Percentiles rank a stretch among this genome's conserved stretches.
Evolutionary conservation across 1,284 basidiomycete genomes (phyloP).

Genomic region (Cryptococcus floricola): DNA sequence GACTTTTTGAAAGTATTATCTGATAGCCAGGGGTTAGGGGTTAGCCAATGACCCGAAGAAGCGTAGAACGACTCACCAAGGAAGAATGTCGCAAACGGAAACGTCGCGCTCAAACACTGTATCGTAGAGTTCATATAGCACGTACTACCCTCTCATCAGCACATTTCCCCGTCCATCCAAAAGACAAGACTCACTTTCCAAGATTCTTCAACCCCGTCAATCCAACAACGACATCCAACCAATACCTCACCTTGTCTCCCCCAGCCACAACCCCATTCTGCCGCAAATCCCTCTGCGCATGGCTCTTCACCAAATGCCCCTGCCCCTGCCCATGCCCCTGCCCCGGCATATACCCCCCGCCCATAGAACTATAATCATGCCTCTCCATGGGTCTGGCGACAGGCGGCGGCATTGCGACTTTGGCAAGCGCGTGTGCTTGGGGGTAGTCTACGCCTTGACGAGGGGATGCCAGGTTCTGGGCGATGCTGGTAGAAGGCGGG

Average conservation of each 20-base stretch:
- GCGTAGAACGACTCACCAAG: conserved; percentile 55
- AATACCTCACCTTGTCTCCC: conserved; percentile 59
- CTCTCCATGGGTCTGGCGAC: conserved; percentile 64
- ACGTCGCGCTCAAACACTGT: conserved; percentile 88
- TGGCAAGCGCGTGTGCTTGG: conserved; percentile 56
- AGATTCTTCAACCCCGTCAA: conserved; percentile 89
- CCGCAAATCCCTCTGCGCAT: conserved; percentile 28
- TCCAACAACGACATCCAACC: conserved; percentile 72
- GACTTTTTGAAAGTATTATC: conserved; percentile 83
- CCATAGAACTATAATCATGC: conserved; percentile 52
- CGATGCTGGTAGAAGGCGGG: neutral
- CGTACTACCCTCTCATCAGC: conserved; percentile 53
- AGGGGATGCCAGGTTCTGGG: conserved; percentile 23
- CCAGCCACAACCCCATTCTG: conserved; percentile 19
- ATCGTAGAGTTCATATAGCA: conserved; percentile 99
- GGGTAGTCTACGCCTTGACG: conserved; percentile 67
- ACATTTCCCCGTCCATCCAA: neutral
- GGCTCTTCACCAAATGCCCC: conserved; percentile 11
- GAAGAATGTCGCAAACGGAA: conserved; percentile 86
- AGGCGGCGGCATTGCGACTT: conserved; percentile 65
- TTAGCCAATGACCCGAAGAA: neutral
- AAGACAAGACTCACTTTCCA: conserved; percentile 61
- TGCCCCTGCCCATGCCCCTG: neutral
- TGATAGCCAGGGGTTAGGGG: conserved; percentile 33
- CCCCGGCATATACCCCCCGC: neutral